Evolutionary conservation across 140 eudicot species (phyloP).

Genomic region (Senecio squalidus): DNA sequence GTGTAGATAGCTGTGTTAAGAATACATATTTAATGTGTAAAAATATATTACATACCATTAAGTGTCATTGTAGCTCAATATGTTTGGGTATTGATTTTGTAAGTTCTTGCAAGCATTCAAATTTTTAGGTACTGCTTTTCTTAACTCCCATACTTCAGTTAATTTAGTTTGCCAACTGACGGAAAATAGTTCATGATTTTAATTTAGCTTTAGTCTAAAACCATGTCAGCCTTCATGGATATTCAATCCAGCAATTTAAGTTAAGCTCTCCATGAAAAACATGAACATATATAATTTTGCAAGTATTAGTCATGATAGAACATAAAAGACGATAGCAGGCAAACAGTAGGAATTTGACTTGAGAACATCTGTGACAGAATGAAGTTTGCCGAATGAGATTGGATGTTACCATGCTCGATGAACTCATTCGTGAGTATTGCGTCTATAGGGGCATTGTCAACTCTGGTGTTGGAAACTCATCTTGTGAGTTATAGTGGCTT

Average conservation of each 20-base stretch:
- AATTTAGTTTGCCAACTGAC: background rate
- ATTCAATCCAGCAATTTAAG: background rate
- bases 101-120: conserved; percentile 3
- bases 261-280: background rate
- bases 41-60: background rate
- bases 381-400: conserved; percentile 91
- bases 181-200: conserved; percentile 1
- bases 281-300: background rate
- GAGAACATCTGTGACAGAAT: conserved; percentile 56
- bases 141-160: background rate
- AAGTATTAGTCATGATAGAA: background rate
- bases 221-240: background rate
- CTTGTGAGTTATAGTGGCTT: conserved; percentile 23
- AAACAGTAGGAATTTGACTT: background rate
- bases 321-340: background rate
- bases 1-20: background rate
- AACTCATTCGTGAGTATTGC: conserved; percentile 90
- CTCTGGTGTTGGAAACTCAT: conserved; percentile 30
- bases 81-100: conserved; percentile 8
- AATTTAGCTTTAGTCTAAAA: background rate
- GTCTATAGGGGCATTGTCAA: conserved; percentile 87
- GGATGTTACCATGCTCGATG: conserved; percentile 68
- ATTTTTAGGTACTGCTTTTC: background rate
- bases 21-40: background rate
- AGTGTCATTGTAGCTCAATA: conserved; percentile 5